These are phyloP conservation scores for Metschnikowia amazonensis DNA, from an alignment of 805 yeast genomes.

Conservation along the genomic window DNA sequence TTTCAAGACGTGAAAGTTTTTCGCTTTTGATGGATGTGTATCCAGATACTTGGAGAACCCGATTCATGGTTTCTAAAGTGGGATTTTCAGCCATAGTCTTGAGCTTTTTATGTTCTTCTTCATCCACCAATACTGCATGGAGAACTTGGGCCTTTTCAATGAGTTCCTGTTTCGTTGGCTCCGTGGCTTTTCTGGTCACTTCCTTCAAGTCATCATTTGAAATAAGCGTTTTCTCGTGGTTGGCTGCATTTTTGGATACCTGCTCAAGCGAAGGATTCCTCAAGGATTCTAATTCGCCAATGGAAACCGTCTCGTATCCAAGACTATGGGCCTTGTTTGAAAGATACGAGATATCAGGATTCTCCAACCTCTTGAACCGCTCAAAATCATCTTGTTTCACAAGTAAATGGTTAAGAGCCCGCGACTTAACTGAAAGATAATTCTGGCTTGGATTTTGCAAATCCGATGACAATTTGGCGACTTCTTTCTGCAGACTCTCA, in stretches of 20 bases:
- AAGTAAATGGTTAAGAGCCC: conserved; percentile 1
- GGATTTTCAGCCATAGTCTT: conserved; percentile 30
- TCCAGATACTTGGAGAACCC: conserved; percentile 15
- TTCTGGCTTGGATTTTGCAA: not conserved
- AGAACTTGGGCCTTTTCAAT: conserved; percentile 4
- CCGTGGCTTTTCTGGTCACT: conserved; percentile 8
- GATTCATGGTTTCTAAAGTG: conserved; percentile 16
- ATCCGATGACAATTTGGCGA: not conserved
- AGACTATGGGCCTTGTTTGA: conserved; percentile 7
- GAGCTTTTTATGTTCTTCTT: conserved; percentile 12
- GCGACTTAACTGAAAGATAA: conserved; percentile 2
- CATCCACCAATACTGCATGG: conserved; percentile 6
- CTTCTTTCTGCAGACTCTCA: not conserved
- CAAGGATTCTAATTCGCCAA: conserved; percentile 8
- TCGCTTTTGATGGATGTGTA: conserved; percentile 8
- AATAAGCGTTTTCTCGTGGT: conserved; percentile 2
- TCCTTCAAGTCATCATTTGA: conserved; percentile 3
- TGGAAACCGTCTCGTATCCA: conserved; percentile 6
- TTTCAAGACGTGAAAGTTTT: conserved; percentile 19
- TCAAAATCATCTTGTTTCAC: conserved; percentile 2
- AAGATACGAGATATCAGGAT: conserved; percentile 6
- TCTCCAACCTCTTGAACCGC: conserved; percentile 3
- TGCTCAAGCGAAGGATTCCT: conserved; percentile 16
- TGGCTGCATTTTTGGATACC: conserved; percentile 7
- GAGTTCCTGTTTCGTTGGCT: conserved; percentile 18